These are phyloP conservation scores for Fusarium virguliforme DNA, from an alignment of 2,329 filamentous ascomycete species.

Conservation along the genomic window DNA sequence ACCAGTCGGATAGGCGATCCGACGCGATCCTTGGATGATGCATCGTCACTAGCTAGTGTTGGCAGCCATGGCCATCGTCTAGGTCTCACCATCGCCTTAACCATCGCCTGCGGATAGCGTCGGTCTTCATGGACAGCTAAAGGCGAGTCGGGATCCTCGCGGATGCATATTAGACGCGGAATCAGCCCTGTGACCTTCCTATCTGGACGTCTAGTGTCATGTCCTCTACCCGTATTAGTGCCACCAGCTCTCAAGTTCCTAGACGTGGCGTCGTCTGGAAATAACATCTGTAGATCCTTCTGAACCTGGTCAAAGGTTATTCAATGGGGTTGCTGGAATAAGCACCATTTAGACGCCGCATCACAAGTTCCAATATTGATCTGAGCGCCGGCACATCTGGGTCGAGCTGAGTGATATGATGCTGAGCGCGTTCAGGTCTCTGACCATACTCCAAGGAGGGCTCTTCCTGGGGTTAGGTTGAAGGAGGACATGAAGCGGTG, in stretches of 20 bases:
- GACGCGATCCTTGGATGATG: not conserved
- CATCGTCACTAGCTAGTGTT: not conserved
- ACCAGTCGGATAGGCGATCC: slow-evolving; percentile 3
- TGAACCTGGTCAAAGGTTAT: slow-evolving; percentile 1
- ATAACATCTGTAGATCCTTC: not conserved
- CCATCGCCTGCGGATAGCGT: slow-evolving; percentile 13
- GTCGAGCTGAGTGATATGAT: too few relatives aligned
- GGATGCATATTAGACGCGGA: not conserved
- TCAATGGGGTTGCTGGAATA: not conserved
- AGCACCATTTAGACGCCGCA: too few relatives aligned
- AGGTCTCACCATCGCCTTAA: not conserved
- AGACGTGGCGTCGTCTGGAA: slow-evolving; percentile 6
- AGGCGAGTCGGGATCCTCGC: too few relatives aligned
- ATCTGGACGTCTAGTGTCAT: not conserved
- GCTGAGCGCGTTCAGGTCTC: too few relatives aligned
- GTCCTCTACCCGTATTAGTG: not conserved
- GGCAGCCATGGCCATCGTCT: not conserved
- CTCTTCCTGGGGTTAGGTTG: too few relatives aligned
- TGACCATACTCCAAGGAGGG: too few relatives aligned
- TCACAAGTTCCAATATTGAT: too few relatives aligned
- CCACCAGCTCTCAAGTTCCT: not conserved
- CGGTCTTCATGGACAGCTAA: not conserved
- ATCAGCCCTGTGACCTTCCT: not conserved
- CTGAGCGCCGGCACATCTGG: too few relatives aligned
- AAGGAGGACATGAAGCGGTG: too few relatives aligned